phyloP scores from a whole-genome alignment of 331 rosid genomes.

The Telfairia occidentalis region DNA sequence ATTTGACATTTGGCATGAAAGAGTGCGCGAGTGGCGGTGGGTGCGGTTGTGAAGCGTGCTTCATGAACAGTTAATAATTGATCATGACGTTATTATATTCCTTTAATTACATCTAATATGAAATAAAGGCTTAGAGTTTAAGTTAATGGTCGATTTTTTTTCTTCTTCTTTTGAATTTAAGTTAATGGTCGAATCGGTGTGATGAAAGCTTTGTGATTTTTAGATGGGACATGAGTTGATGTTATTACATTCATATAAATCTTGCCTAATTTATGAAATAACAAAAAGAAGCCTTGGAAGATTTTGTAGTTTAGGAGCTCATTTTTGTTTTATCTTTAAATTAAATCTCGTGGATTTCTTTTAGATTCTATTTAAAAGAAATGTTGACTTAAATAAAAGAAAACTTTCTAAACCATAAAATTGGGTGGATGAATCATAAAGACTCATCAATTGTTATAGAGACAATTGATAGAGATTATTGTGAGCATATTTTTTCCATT shows the following conservation, averaged over 20 bases:
- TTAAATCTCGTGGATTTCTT: too few relatives aligned
- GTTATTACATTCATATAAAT: background rate
- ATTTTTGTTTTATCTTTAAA: too few relatives aligned
- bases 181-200: background rate
- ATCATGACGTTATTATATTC: conserved; percentile 42
- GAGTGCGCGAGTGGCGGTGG: conserved; percentile 20
- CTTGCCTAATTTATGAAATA: background rate
- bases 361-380: too few relatives aligned
- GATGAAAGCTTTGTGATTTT: background rate
- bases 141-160: background rate
- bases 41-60: conserved; percentile 29
- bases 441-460: background rate
- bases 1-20: background rate
- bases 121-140: background rate
- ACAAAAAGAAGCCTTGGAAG: background rate
- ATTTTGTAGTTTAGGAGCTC: background rate
- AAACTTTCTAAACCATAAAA: too few relatives aligned
- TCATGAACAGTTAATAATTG: conserved; percentile 26
- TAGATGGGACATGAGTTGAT: background rate
- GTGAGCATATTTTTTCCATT: too few relatives aligned
- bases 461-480: too few relatives aligned
- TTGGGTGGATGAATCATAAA: too few relatives aligned
- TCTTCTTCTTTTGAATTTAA: too few relatives aligned
- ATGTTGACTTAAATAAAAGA: too few relatives aligned
- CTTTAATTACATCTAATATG: conserved; percentile 15